Evolutionary conservation across 1,139 yeast species (phyloP).

Genomic region (Zygosaccharomyces pseudobailii): DNA sequence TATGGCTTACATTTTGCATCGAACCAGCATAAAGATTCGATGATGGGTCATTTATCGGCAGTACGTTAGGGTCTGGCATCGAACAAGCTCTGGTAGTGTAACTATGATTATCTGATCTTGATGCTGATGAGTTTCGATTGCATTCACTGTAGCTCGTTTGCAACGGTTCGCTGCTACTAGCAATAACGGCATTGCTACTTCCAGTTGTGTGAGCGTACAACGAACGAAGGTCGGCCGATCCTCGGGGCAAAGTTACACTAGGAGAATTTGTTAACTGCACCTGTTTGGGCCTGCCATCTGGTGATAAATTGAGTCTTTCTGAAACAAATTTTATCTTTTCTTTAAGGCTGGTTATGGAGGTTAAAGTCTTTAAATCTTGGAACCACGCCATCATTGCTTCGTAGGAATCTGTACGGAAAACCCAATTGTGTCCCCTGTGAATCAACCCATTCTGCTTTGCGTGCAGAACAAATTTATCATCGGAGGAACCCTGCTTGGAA

Average conservation of each 20-base stretch:
- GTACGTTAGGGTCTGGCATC: constrained; percentile 22
- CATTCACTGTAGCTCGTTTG: constrained; percentile 6
- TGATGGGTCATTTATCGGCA: constrained; percentile 5
- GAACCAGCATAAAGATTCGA: not conserved
- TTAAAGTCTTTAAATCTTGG: constrained; percentile 64
- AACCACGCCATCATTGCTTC: constrained; percentile 82
- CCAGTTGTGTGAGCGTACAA: constrained; percentile 1
- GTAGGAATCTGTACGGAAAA: constrained; percentile 78
- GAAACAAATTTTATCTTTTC: constrained; percentile 28
- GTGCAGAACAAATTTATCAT: constrained; percentile 74
- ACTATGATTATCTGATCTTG: constrained; percentile 21
- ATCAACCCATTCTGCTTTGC: constrained; percentile 66
- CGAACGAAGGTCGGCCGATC: not conserved
- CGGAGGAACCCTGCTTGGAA: constrained; percentile 64
- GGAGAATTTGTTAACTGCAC: constrained; percentile 4
- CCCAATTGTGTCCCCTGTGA: constrained; percentile 87
- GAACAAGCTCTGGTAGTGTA: constrained; percentile 24
- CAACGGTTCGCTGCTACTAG: not conserved
- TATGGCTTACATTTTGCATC: not conserved
- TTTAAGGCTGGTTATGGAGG: constrained; percentile 25
- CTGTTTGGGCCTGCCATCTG: constrained; percentile 17
- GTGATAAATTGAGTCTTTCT: constrained; percentile 21
- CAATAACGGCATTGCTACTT: not conserved
- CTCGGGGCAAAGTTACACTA: constrained; percentile 5
- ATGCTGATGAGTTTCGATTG: constrained; percentile 15